phyloP scores from a whole-genome alignment of 2,329 filamentous ascomycete genomes.

The Exophiala calicioides region DNA sequence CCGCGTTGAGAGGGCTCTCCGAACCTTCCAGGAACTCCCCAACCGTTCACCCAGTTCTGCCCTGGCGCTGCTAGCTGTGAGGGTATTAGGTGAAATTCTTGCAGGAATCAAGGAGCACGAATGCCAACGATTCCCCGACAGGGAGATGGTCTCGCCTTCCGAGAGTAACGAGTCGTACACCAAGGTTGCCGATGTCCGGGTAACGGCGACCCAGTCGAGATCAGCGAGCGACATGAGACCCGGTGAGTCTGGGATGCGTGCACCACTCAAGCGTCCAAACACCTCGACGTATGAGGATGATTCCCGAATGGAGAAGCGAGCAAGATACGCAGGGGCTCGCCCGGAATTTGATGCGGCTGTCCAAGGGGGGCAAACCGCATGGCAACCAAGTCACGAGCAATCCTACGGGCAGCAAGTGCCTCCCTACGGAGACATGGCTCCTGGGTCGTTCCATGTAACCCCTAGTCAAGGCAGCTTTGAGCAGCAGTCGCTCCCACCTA shows the following conservation, averaged over 20 bases:
- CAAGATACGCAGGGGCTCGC: not conserved
- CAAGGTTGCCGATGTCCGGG: too few species aligned
- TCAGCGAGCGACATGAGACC: not conserved
- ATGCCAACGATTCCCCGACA: not conserved
- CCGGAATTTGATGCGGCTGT: slow-evolving; percentile 1
- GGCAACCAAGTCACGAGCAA: slow-evolving; percentile 8
- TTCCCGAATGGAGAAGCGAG: slow-evolving; percentile 8
- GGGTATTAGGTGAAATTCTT: slow-evolving; percentile 8
- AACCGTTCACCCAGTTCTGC: slow-evolving; percentile 1
- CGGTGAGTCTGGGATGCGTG: not conserved
- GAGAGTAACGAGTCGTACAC: not conserved
- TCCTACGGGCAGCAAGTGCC: slow-evolving; percentile 15
- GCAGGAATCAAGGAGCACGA: slow-evolving; percentile 8
- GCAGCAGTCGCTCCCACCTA: slow-evolving; percentile 7
- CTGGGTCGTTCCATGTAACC: slow-evolving; percentile 12
- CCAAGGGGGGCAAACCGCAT: not conserved
- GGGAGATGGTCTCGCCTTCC: not conserved
- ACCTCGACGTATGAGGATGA: slow-evolving; percentile 5
- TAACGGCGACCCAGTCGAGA: not conserved
- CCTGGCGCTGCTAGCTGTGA: slow-evolving; percentile 9
- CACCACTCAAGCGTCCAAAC: slow-evolving; percentile 10
- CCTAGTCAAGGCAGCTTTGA: slow-evolving; percentile 11
- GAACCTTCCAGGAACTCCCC: slow-evolving; percentile 15
- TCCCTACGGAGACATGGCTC: slow-evolving; percentile 9
- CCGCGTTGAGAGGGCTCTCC: slow-evolving; percentile 11